Percentiles rank a stretch among this genome's conserved stretches.
Conservation (phyloP, 257 asterid genomes). For the Jaltomata sinuosa region DNA sequence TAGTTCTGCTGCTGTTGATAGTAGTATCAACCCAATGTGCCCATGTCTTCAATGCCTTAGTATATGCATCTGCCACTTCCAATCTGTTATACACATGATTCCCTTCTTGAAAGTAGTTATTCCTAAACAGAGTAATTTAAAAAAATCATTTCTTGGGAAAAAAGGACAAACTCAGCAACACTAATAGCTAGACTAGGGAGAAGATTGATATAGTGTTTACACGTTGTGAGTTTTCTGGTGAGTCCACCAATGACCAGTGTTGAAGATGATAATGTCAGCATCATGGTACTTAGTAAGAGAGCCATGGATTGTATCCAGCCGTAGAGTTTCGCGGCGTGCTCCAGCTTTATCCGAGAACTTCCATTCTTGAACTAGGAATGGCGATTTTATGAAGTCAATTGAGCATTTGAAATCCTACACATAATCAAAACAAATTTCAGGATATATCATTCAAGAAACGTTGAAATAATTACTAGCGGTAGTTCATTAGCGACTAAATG, state of each 20-base stretch:
- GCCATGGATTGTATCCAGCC: slow-evolving; percentile 40
- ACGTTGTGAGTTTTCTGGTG: slow-evolving; percentile 42
- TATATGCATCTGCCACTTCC: slow-evolving; percentile 36
- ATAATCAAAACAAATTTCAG: not conserved
- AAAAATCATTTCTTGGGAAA: not conserved
- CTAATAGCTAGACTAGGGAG: too few species aligned
- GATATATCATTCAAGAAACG: not conserved
- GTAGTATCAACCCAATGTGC: slow-evolving; percentile 51
- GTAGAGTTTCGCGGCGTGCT: slow-evolving; percentile 36
- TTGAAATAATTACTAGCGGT: not conserved
- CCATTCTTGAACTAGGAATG: slow-evolving; percentile 64
- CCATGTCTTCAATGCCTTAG: slow-evolving; percentile 52
- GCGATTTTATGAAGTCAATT: slow-evolving; percentile 46
- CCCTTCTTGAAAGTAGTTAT: slow-evolving; percentile 50
- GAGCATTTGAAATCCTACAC: slow-evolving; percentile 44
- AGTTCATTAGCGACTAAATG: not conserved
- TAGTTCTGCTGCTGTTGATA: slow-evolving; percentile 28
- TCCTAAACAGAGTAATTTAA: not conserved
- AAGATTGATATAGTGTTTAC: slow-evolving; percentile 5
- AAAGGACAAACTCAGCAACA: not conserved
- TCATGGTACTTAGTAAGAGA: slow-evolving; percentile 25
- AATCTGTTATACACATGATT: slow-evolving; percentile 27
- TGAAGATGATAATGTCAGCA: slow-evolving; percentile 56
- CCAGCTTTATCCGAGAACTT: slow-evolving; percentile 28
- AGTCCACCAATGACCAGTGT: slow-evolving; percentile 85